Evolutionary conservation across 768 basidiomycete species (phyloP), one percentile per base, ranked within the genome.

Genomic region (Mrakia frigida): DNA sequence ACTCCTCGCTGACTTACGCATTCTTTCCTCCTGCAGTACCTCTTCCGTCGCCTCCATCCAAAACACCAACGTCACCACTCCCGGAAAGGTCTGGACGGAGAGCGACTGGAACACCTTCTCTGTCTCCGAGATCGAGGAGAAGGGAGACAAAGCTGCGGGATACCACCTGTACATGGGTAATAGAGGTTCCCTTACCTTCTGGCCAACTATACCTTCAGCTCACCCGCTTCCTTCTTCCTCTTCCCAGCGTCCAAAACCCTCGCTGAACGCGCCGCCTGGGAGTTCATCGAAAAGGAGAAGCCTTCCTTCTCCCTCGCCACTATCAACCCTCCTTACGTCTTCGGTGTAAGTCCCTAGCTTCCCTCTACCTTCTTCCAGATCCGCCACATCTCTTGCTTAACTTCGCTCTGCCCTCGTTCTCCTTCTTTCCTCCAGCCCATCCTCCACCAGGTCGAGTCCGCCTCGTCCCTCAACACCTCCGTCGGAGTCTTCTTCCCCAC

Each of bases 191-290:
- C 52, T 53, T 21, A 9, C 43, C 18, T 18, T 7, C 7, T 18
- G 43, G 7, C 43, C 43, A 46, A 46, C 43, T 46, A 46, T 7
- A 46, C 43, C 52, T 3, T 53, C 21, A 21, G 25, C 6, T 65
- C 63, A 28, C 63, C 63, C 37, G 52, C 46, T 39, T 80, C 79
- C 91, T 92, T 81, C 80, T 85, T 18, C 6, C 28, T 88, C 89
- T 2, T 7, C 77, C 81, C n/a, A 88, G 65, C 35, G 10, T 88
- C 87, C 28, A 92, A 92, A 84, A 86, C 85, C 2, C 83, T 90
- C 1, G 89, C 90, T 0, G 91, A 92, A 82, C 85, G 84, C 82
- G 86, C 87, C 39, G 88, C 88, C 9, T 89, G 88, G 88, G 82
- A 83, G 4, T 86, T 85, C 77, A 81, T 46, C n/a, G 52, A 74